A percentile compares a stretch with the other conserved stretches of the same genome.
These are phyloP conservation scores for Balakata baccata DNA, from an alignment of 345 rosid genomes.

Conservation along the genomic window DNA sequence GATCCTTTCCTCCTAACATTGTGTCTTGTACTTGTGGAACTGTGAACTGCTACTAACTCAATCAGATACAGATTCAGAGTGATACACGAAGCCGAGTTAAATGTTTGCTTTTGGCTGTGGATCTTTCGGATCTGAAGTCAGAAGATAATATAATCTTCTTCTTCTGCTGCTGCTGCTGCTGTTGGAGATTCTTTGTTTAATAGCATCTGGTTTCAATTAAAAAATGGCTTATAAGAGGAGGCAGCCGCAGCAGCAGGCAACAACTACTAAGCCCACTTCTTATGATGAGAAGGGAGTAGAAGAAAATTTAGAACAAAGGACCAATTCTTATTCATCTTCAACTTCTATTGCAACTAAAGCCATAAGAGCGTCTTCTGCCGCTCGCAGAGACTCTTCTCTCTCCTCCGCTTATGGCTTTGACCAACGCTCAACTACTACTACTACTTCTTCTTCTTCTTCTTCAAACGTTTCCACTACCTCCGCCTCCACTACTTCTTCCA, in stretches of 20 bases:
- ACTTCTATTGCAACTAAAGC: constrained; percentile 29
- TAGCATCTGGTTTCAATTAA: background rate
- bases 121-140: background rate
- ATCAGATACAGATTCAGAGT: background rate
- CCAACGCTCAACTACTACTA: constrained; percentile 15
- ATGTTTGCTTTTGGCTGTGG: background rate
- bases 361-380: constrained; percentile 33
- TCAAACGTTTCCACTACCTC: background rate
- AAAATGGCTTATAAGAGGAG: constrained; percentile 27
- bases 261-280: background rate
- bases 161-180: too few species aligned
- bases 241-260: constrained; percentile 17
- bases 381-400: constrained; percentile 34
- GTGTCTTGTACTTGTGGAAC: too few species aligned
- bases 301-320: background rate
- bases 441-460: constrained; percentile 3
- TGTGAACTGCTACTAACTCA: too few species aligned
- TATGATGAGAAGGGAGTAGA: background rate
- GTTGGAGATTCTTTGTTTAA: background rate
- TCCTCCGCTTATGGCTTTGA: constrained; percentile 30
- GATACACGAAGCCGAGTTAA: background rate
- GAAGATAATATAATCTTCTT: background rate
- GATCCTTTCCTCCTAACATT: too few species aligned
- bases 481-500: background rate
- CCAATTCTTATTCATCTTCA: background rate